A percentile compares a stretch with the other conserved stretches of the same genome.
Evolutionary conservation across 169 alveolate species (phyloP).

Genomic region (Cryptosporidium canis): DNA sequence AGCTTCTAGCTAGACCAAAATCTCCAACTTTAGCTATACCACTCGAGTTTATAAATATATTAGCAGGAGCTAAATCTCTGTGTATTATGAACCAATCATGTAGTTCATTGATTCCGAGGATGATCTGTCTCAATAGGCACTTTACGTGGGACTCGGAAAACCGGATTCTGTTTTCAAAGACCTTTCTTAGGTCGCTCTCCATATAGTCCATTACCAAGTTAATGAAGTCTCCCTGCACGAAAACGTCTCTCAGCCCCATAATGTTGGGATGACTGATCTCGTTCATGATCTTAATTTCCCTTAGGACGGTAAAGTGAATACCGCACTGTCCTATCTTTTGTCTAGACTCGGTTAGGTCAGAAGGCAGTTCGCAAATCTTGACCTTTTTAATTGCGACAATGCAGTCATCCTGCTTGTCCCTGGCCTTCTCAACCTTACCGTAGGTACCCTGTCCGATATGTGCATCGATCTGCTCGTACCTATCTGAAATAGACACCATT

Average conservation of each 20-base stretch:
- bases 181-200: constrained; percentile 94
- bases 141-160: constrained; percentile 92
- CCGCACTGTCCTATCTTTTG: constrained; percentile 87
- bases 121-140: constrained; percentile 85
- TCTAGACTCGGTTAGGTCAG: constrained; percentile 41
- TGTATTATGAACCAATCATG: constrained; percentile 83
- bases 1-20: constrained; percentile 90
- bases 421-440: constrained; percentile 94
- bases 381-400: constrained; percentile 94
- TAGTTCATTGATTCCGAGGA: constrained; percentile 80
- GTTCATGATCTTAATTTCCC: constrained; percentile 91
- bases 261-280: constrained; percentile 89
- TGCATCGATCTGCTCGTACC: constrained; percentile 80
- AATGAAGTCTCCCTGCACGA: constrained; percentile 82
- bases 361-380: constrained; percentile 74
- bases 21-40: constrained; percentile 90
- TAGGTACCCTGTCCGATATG: constrained; percentile 97
- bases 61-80: constrained; percentile 88
- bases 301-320: constrained; percentile 88
- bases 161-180: constrained; percentile 88
- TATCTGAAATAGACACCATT: constrained; percentile 16
- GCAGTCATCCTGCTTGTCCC: constrained; percentile 84
- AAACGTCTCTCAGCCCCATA: constrained; percentile 89
- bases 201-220: constrained; percentile 95
- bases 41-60: constrained; percentile 84